Percentiles rank a stretch among this genome's conserved stretches.
Conservation (phyloP, 306 rosid species). For the Betula pendula region DNA sequence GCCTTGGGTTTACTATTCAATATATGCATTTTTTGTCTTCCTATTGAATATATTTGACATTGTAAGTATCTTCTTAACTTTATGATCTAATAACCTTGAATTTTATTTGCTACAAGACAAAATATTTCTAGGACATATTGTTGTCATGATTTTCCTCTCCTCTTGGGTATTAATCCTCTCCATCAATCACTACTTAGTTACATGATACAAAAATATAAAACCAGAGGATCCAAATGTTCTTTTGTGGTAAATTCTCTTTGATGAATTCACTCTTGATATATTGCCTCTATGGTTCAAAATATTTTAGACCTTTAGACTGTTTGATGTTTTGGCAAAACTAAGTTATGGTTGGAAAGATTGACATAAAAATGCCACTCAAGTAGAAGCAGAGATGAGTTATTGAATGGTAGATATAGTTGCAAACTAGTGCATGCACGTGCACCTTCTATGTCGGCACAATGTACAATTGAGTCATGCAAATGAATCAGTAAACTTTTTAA, state of each 20-base stretch:
- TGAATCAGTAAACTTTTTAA: neutral
- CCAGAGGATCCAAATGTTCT: neutral
- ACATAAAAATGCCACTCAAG: neutral
- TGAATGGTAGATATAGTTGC: neutral
- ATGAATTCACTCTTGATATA: neutral
- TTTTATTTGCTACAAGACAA: slow-evolving; percentile 22
- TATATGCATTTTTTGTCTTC: slow-evolving; percentile 92
- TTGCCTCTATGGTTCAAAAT: neutral
- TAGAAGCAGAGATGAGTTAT: neutral
- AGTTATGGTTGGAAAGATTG: neutral
- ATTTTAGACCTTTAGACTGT: neutral
- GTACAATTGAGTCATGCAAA: neutral
- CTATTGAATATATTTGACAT: slow-evolving; percentile 94
- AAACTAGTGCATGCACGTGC: neutral
- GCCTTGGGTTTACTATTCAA: slow-evolving; percentile 92
- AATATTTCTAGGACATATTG: slow-evolving; percentile 1
- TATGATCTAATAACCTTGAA: slow-evolving; percentile 1
- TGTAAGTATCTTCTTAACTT: slow-evolving; percentile 57
- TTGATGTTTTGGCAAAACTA: neutral
- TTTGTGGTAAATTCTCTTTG: neutral
- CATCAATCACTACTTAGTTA: neutral
- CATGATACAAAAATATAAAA: neutral
- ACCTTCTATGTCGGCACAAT: neutral
- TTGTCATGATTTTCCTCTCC: slow-evolving; percentile 14
- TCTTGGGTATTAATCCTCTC: neutral